phyloP scores from a whole-genome alignment of 2,329 filamentous ascomycete species.

The Sordariomycetes sp. region DNA sequence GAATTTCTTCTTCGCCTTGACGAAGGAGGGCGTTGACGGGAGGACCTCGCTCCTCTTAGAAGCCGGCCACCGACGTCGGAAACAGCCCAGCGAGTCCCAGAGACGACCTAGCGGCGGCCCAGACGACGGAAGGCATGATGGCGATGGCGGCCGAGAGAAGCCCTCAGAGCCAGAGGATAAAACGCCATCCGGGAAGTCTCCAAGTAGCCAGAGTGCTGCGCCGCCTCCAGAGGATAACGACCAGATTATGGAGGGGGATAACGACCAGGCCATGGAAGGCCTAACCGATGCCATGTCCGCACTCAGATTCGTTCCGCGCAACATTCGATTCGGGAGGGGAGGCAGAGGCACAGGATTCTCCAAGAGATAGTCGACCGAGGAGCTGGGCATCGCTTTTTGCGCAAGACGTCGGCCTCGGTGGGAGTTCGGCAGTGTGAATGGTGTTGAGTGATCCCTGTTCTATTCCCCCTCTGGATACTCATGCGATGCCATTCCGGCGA shows the following conservation, averaged over 20 bases:
- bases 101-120: conserved; percentile 10
- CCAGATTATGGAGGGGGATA: conserved; percentile 1
- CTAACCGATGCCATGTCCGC: conserved; percentile 57
- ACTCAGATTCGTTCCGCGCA: conserved; percentile 56
- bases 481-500: neutral
- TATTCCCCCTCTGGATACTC: neutral
- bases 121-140: conserved; percentile 11
- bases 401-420: neutral
- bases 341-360: conserved; percentile 36
- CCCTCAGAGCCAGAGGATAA: neutral
- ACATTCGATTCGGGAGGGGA: conserved; percentile 51
- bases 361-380: conserved; percentile 20
- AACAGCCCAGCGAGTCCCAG: conserved; percentile 26
- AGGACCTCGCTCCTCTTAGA: conserved; percentile 64
- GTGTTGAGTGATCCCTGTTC: neutral
- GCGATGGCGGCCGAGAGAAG: conserved; percentile 9
- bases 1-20: conserved; percentile 78
- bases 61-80: conserved; percentile 30
- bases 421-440: neutral
- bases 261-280: conserved; percentile 43
- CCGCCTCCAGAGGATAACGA: neutral
- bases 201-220: neutral
- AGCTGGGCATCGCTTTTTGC: neutral
- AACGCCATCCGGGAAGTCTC: conserved; percentile 1
- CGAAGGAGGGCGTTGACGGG: conserved; percentile 81